Evolutionary conservation across 306 rosid species (phyloP), one percentile per base, ranked within the genome.

Genomic region (Begonia peltatifolia): DNA sequence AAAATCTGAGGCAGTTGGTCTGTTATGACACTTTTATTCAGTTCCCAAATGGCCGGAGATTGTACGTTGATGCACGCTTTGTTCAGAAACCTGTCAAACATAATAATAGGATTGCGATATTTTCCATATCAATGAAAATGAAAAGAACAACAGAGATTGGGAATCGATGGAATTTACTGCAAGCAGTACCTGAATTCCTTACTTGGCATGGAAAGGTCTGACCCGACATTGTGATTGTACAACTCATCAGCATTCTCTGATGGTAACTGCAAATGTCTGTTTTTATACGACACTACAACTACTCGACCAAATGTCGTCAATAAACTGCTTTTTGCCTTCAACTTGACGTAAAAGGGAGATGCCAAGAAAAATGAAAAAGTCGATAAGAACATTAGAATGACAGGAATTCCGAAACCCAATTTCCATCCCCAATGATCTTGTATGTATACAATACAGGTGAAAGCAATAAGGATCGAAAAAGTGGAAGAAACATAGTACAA

Each of bases 41-140:
- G 38, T 58, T 70, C 12, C 60, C 25, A 22, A 35, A 53, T 36
- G 52, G 48, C 17, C 53, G 61, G 0, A 58, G 68, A 47, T 68
- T 58, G 14, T 16, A 70, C 35, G 65, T 62, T 30, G 6, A 73
- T 46, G 64, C 87, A 80, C 30, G 87, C 87, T 68, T 80, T 76
- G 70, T 76, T 76, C 46, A 77, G 58, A 11, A 59, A 79, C 62
- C 74, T 69, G 35, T 53, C 58, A 38, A 20, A 58, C 62, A 25
- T 36, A 46, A 57, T 9, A 18, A 17, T 25, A 7, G 0, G 10
- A 61, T 14, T 14, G 20, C 41, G 1, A 25, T 25, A 25, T 25
- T 25, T 25, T 25, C 35, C 35, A 25, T 2, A 6, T 25, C 35
- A 25, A 25, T 2, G 35, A 17, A 60, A 48, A 42, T 16, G 6